A percentile compares a stretch with the other conserved stretches of the same genome.
Conservation (phyloP, 2,329 filamentous ascomycete genomes). For the Beauveria scarabaeidicola region DNA sequence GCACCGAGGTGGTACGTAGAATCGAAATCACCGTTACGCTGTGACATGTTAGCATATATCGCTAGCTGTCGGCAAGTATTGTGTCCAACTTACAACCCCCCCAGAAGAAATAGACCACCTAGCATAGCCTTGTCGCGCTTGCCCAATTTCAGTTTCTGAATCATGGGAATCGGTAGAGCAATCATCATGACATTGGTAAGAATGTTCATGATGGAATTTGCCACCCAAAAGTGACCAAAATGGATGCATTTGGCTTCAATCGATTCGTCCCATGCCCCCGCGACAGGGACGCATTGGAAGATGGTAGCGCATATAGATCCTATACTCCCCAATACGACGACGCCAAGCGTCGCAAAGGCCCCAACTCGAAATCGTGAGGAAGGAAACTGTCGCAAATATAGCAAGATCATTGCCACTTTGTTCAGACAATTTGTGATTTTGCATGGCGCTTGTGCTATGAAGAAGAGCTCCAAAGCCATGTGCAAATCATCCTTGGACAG, state of each 20-base stretch:
- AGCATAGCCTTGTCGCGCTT: slow-evolving; percentile 25
- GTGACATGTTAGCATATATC: neutral
- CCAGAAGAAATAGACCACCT: slow-evolving; percentile 29
- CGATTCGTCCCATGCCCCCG: slow-evolving; percentile 32
- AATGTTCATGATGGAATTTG: slow-evolving; percentile 33
- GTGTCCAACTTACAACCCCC: slow-evolving; percentile 24
- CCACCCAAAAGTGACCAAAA: slow-evolving; percentile 34
- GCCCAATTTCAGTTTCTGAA: slow-evolving; percentile 25
- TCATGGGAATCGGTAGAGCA: slow-evolving; percentile 26
- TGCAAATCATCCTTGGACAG: slow-evolving; percentile 21
- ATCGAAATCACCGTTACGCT: slow-evolving; percentile 28
- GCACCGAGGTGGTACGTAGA: slow-evolving; percentile 27
- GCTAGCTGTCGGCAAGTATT: too few species aligned
- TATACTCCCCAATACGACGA: slow-evolving; percentile 34
- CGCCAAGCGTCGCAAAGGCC: slow-evolving; percentile 28
- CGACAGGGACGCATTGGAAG: slow-evolving; percentile 38
- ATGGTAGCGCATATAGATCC: slow-evolving; percentile 34
- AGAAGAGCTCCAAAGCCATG: slow-evolving; percentile 30
- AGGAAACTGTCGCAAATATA: slow-evolving; percentile 43
- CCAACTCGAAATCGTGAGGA: slow-evolving; percentile 31
- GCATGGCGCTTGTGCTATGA: slow-evolving; percentile 39
- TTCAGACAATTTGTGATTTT: slow-evolving; percentile 41
- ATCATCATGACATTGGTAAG: slow-evolving; percentile 29
- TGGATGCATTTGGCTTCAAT: slow-evolving; percentile 34
- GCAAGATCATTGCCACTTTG: slow-evolving; percentile 40